Evolutionary conservation across 2,329 filamentous ascomycete genomes (phyloP), one percentile per base, ranked within the genome.

Genomic region (Chrysoporthe austroafricana): DNA sequence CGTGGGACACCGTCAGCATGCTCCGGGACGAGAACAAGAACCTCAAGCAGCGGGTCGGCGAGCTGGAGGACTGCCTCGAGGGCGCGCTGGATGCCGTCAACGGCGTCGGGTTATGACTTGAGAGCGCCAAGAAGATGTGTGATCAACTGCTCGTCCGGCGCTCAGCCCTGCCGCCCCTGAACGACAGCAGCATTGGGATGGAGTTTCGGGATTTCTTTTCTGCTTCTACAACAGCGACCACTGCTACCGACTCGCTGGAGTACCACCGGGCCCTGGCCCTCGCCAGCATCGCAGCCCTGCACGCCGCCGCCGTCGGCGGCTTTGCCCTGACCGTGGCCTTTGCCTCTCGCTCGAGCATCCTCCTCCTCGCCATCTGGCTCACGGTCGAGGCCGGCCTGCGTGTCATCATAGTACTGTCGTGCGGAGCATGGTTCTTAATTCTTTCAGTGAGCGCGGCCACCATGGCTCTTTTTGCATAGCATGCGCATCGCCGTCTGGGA

Each of bases 1-100:
- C 88, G 4, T 90, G 88, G 88, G 84, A 90, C 73, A 89, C 88
- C 4, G 88, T 89, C n/a, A 82, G 83, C 63, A 70, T 89, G 59
- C 77, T 90, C 68, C 80, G 86, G 50, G 85, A 87, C 59, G 89
- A 91, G 79, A 91, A 91, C 71, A 84, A 80, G 73, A 82, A 83
- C 9, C 76, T 91, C 62, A 90, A 90, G 79, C 80, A 82, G 50
- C 79, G 87, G 26, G 86, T 91, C 3, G 81, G 83, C 21, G 81
- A 86, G 71, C 76, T 91, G 3, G 88, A 91, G 77, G 81, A 78
- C 2, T 87, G 83, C 4, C 84, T 91, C 5, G 88, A 90, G 46
- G 84, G 84, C 7, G 88, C 87, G 1, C 76, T 91, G 65, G 87
- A 90, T 73, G 78, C 80, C 60, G 85, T 88, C n/a, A 86, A 86